Percentiles rank a stretch among this genome's conserved stretches.
These are phyloP conservation scores for Candida boidinii DNA, from an alignment of 805 yeast species.

Conservation along the genomic window DNA sequence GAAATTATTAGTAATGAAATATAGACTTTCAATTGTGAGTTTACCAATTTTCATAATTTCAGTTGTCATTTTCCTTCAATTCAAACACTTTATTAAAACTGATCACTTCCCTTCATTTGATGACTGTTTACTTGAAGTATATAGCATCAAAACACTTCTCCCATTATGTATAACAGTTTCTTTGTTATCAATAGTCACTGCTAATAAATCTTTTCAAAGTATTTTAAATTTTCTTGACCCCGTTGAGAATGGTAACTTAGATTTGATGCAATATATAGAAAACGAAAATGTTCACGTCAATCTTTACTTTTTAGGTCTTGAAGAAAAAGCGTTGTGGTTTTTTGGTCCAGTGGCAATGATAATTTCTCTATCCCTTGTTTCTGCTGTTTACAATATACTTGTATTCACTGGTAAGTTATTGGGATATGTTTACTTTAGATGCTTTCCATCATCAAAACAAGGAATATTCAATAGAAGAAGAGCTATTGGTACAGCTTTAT, in stretches of 20 bases:
- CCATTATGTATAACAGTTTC: slow-evolving; percentile 20
- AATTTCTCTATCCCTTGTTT: slow-evolving; percentile 36
- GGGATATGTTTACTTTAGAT: too few species aligned
- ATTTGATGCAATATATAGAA: slow-evolving; percentile 32
- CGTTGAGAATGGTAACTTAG: slow-evolving; percentile 37
- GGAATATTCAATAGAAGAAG: slow-evolving; percentile 13
- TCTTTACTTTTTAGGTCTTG: slow-evolving; percentile 60
- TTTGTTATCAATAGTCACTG: slow-evolving; percentile 30
- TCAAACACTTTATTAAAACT: slow-evolving; percentile 30
- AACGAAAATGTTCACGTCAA: slow-evolving; percentile 32
- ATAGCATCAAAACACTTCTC: slow-evolving; percentile 20
- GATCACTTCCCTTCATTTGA: slow-evolving; percentile 35
- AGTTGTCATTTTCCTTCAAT: slow-evolving; percentile 46
- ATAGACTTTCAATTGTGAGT: slow-evolving; percentile 65
- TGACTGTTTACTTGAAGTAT: slow-evolving; percentile 34
- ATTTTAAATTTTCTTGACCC: slow-evolving; percentile 43
- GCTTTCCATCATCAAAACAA: neutral
- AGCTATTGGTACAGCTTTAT: slow-evolving; percentile 25
- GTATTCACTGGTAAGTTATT: slow-evolving; percentile 8
- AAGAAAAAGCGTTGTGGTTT: slow-evolving; percentile 45
- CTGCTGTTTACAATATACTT: slow-evolving; percentile 24
- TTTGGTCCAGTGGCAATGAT: slow-evolving; percentile 50
- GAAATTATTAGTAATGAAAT: slow-evolving; percentile 63
- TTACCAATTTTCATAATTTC: slow-evolving; percentile 57
- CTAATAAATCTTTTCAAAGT: slow-evolving; percentile 25